phyloP scores from a whole-genome alignment of 805 yeast genomes.

The Candida tibetensis region DNA sequence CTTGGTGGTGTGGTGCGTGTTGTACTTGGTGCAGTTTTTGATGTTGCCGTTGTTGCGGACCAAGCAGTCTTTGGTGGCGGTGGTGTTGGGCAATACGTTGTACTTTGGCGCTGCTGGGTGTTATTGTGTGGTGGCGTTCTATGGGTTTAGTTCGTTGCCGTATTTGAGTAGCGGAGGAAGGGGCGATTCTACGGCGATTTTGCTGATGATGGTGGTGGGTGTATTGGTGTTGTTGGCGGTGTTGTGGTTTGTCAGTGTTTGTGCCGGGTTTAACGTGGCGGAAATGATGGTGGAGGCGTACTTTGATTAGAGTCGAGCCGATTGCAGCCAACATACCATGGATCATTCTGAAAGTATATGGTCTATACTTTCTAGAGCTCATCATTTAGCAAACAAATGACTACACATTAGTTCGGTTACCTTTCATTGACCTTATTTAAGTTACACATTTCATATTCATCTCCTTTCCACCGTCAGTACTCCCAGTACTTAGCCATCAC shows the following conservation, averaged over 20 bases:
- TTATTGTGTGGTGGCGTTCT: conserved; percentile 76
- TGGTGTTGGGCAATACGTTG: conserved; percentile 72
- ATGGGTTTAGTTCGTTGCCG: conserved; percentile 65
- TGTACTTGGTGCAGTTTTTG: conserved; percentile 73
- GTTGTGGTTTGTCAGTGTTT: conserved; percentile 54
- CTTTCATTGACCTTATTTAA: no score
- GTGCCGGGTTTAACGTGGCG: conserved; percentile 73
- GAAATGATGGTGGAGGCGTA: conserved; percentile 54
- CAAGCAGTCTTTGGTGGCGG: conserved; percentile 59
- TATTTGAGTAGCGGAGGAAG: conserved; percentile 19
- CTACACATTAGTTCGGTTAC: no score
- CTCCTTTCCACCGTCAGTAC: no score
- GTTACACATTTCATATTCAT: no score
- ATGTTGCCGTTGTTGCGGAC: conserved; percentile 67
- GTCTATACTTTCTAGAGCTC: no score
- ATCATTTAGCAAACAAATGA: no score
- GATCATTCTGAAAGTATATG: no score
- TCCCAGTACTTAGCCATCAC: no score
- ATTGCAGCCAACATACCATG: no score
- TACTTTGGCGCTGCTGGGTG: conserved; percentile 73
- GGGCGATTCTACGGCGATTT: conserved; percentile 42
- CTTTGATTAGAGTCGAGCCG: conserved; percentile 26
- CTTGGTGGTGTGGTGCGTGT: conserved; percentile 69
- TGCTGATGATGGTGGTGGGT: conserved; percentile 57
- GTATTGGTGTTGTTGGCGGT: conserved; percentile 63